Conservation (phyloP, 176 grass and related monocot genomes). For the Carex myosuroides region DNA sequence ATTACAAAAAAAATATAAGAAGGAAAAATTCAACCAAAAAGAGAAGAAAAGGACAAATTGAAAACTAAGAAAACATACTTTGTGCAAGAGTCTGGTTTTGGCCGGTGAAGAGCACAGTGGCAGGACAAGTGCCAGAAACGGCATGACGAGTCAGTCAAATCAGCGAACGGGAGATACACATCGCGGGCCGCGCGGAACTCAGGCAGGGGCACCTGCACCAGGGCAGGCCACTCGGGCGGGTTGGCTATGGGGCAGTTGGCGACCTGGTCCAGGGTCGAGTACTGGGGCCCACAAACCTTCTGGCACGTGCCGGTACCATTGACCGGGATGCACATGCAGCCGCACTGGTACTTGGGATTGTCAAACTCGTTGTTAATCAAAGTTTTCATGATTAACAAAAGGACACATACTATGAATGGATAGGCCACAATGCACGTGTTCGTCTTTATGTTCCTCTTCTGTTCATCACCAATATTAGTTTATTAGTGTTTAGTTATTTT, state of each 20-base stretch:
- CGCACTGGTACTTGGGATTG: constrained; percentile 71
- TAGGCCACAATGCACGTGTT: constrained; percentile 60
- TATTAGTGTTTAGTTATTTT: not conserved
- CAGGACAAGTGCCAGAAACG: constrained; percentile 46
- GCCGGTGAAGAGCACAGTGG: constrained; percentile 55
- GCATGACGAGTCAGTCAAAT: constrained; percentile 51
- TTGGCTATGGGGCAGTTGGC: constrained; percentile 50
- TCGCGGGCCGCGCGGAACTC: constrained; percentile 36
- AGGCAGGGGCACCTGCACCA: constrained; percentile 56
- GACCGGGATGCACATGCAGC: constrained; percentile 43
- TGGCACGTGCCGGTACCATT: constrained; percentile 33
- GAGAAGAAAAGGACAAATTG: not conserved
- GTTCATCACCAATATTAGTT: not conserved
- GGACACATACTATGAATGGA: constrained; percentile 66
- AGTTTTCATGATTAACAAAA: constrained; percentile 45
- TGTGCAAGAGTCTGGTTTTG: constrained; percentile 50
- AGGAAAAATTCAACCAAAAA: not conserved
- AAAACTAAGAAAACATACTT: constrained; percentile 29
- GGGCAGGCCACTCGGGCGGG: constrained; percentile 49
- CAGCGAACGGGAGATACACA: constrained; percentile 1
- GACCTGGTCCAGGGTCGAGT: constrained; percentile 75
- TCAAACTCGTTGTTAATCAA: constrained; percentile 53
- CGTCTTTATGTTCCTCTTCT: constrained; percentile 84
- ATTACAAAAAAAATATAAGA: not conserved
- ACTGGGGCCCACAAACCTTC: constrained; percentile 54